Base-by-base conservation (phyloP, 1,284 basidiomycete species). In the Apiotrichum sp. region DNA sequence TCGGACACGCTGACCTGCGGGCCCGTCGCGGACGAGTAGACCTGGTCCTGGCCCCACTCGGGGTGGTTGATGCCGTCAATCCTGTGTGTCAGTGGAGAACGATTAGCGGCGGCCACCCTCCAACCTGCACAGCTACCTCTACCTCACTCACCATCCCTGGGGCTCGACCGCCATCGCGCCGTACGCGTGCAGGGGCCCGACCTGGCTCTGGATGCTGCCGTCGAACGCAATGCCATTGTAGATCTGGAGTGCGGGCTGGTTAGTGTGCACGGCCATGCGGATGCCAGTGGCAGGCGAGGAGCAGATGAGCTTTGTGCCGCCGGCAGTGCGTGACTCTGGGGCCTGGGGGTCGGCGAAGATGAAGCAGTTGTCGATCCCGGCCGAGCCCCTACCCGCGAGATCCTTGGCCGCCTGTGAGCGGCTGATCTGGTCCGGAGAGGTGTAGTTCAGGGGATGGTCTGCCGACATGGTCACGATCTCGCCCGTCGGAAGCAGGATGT, bases 361-460 rank as follows among this genome's bases (percentile, higher is more conserved):
- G 57, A 66, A 71, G 38, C 68, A 68, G 61, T 71, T 69, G 55
- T 71, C 69, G 53, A 71, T 63, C 10, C 67, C 65, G 3, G 47
- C 59, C 29, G 58, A 54, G 34, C 66, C 66, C 10, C 52, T 57
- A 6, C 67, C 69, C 52, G 66, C 69, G 33, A 56, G 54, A 8
- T 61, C 31, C 4, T 9, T 8, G 14, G 62, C 56, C 22, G 32
- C 29, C 10, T 61, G 59, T 10, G 62, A 54, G 22, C 65, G 56
- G 2, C 51, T 42, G 46, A 71, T 59, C n/a, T 43, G 52, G 34
- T 59, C 59, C 3, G 64, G 52, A 1, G 50, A 10, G 6, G 67
- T 65, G 47, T 65, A 71, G 59, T 71, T 61, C 45, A 71, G 63
- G 13, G 61, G 57, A 40, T 56, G 44, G 14, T 35, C 11, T 6